Evolutionary conservation across 108 stramenopile species (phyloP).

Genomic region (Pseudonitzschia multistriata): DNA sequence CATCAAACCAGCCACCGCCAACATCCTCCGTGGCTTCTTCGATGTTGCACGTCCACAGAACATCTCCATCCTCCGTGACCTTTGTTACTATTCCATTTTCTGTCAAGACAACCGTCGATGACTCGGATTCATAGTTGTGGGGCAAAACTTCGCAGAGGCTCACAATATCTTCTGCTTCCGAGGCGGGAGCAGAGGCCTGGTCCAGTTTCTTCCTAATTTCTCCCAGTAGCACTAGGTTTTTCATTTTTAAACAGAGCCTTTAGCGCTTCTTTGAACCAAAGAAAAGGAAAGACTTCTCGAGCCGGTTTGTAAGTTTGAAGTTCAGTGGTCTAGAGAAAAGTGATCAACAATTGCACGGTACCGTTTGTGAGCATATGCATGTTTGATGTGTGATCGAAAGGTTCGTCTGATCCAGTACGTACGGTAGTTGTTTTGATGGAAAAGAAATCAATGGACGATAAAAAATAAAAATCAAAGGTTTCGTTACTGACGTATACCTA

Average conservation of each 20-base stretch:
- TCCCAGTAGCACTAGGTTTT: conserved; percentile 40
- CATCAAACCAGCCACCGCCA: conserved; percentile 46
- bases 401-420: background rate
- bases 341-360: too few species aligned
- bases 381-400: background rate
- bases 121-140: conserved; percentile 13
- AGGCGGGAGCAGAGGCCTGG: background rate
- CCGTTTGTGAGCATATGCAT: background rate
- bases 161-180: conserved; percentile 7
- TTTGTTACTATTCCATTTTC: conserved; percentile 23
- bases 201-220: conserved; percentile 27
- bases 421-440: background rate
- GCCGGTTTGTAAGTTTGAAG: too few species aligned
- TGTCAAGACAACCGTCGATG: conserved; percentile 21
- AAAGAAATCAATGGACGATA: background rate
- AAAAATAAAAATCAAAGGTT: background rate
- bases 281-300: too few species aligned
- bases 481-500: background rate
- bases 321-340: too few species aligned
- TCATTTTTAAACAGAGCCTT: conserved; percentile 31
- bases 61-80: background rate
- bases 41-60: conserved; percentile 28
- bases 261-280: too few species aligned
- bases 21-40: conserved; percentile 26
- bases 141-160: conserved; percentile 19